Evolutionary conservation across 495 filamentous ascomycete species (phyloP), one percentile per base, ranked within the genome.

Genomic region (Podospora pseudopauciseta): DNA sequence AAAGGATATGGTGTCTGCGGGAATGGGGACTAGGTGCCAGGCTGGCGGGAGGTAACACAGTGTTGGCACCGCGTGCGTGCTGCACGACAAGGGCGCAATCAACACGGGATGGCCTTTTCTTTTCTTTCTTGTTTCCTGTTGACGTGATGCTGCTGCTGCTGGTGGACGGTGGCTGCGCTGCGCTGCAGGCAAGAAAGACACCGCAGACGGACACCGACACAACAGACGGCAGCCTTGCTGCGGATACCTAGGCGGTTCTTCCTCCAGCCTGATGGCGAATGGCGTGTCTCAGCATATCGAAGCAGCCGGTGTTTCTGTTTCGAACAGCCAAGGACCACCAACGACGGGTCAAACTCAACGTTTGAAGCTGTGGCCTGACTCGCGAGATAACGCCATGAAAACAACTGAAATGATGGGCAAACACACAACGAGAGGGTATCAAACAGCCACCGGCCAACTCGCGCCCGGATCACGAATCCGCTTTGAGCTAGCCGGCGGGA

Each of bases 321-420:
- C 27, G 67, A 30, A 32, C 56, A 53, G 28, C 18, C 39, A 49
- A 49, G 39, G 39, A 49, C 39, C 13, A 49, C 39, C 39, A 49
- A 49, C 39, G 39, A 49, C 20, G n/a, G 26, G 27, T 15, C 26
- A 27, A 27, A 32, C 57, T 19, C 28, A 54, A 54, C 18, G 18
- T 26, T 34, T n/a, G 54, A 65, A 59, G 64, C 27, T 60, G 65
- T 67, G 34, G 19, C 23, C 34, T 58, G 68, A 65, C 65, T 67
- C 60, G 70, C 19, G 44, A 53, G 30, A 67, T 70, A 64, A 74
- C 70, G 68, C 65, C 71, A 71, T 63, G 28, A 49, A 68, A 30
- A 60, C 39, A 56, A 23, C 23, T 23, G 23, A 23, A 23, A 26
- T 20, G 7, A 56, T 34, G 26, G 59, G 18, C 30, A 66, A 64